Percentiles rank a stretch among this genome's conserved stretches.
Conservation (phyloP, 148 eudicot species). For the Cornus kousa region DNA sequence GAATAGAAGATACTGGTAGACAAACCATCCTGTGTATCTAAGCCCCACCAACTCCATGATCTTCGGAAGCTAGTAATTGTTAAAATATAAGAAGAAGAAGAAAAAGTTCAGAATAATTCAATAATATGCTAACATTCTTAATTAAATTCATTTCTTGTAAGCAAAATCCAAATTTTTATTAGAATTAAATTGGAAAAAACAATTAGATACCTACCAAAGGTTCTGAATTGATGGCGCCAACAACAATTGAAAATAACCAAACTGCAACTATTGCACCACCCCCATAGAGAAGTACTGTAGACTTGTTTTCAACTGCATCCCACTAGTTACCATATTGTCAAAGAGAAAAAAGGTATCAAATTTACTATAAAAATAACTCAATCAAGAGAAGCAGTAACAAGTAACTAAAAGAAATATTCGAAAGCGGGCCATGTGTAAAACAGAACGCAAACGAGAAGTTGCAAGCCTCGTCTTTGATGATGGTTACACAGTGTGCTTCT, state of each 20-base stretch:
- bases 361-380: background rate
- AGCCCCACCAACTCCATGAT: conserved; percentile 98
- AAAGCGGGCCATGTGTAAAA: background rate
- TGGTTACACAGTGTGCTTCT: conserved; percentile 1
- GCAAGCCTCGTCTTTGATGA: conserved; percentile 1
- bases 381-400: background rate
- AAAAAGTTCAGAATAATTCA: background rate
- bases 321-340: conserved; percentile 46
- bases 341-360: background rate
- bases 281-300: conserved; percentile 94
- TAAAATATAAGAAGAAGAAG: background rate
- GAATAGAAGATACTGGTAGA: conserved; percentile 97
- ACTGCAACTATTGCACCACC: conserved; percentile 91
- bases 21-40: conserved; percentile 99
- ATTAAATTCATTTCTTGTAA: background rate
- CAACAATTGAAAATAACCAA: conserved; percentile 79
- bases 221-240: conserved; percentile 91
- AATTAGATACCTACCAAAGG: conserved; percentile 60
- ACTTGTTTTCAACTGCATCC: conserved; percentile 96
- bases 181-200: background rate
- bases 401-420: background rate
- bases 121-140: background rate
- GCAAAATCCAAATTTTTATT: background rate
- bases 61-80: conserved; percentile 80
- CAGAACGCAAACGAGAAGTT: background rate